Percentiles rank a stretch among this genome's conserved stretches.
These are phyloP conservation scores for Penicillium digitatum DNA, from an alignment of 2,329 filamentous ascomycete genomes.

Conservation along the genomic window DNA sequence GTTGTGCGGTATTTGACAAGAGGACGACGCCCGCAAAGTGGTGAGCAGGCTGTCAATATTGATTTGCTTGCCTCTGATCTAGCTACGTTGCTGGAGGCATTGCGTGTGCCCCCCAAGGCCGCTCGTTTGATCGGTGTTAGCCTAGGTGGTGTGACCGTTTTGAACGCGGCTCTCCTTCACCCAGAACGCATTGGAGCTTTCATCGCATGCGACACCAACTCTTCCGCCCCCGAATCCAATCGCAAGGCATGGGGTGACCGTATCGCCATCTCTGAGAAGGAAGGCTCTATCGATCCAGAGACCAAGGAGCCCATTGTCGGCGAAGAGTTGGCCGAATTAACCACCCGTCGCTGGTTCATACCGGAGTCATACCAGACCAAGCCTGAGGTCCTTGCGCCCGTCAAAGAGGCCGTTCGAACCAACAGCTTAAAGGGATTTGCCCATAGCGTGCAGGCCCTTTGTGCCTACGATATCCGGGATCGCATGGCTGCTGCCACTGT, in stretches of 20 bases:
- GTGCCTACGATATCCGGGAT: constrained; percentile 51
- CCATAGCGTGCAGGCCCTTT: constrained; percentile 66
- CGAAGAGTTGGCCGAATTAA: constrained; percentile 61
- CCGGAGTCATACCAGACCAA: constrained; percentile 56
- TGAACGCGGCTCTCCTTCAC: constrained; percentile 67
- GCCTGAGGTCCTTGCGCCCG: constrained; percentile 50
- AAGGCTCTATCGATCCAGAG: constrained; percentile 35
- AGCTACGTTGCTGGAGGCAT: constrained; percentile 59
- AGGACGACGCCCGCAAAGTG: constrained; percentile 54
- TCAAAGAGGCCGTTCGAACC: constrained; percentile 63
- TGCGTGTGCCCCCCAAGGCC: constrained; percentile 61
- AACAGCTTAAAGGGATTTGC: constrained; percentile 73
- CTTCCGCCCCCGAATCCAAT: constrained; percentile 67
- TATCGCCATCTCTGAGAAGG: constrained; percentile 62
- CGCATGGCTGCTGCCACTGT: constrained; percentile 36
- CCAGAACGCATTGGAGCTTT: constrained; percentile 58
- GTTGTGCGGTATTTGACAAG: constrained; percentile 75
- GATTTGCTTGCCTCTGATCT: constrained; percentile 67
- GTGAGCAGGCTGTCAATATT: constrained; percentile 52
- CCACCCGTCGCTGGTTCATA: constrained; percentile 73
- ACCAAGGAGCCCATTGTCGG: constrained; percentile 57
- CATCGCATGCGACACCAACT: constrained; percentile 75
- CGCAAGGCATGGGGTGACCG: constrained; percentile 75
- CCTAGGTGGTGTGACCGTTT: constrained; percentile 73
- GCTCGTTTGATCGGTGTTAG: constrained; percentile 71